Conservation (phyloP, 768 basidiomycete species). For the Leucogyrophana mollusca region DNA sequence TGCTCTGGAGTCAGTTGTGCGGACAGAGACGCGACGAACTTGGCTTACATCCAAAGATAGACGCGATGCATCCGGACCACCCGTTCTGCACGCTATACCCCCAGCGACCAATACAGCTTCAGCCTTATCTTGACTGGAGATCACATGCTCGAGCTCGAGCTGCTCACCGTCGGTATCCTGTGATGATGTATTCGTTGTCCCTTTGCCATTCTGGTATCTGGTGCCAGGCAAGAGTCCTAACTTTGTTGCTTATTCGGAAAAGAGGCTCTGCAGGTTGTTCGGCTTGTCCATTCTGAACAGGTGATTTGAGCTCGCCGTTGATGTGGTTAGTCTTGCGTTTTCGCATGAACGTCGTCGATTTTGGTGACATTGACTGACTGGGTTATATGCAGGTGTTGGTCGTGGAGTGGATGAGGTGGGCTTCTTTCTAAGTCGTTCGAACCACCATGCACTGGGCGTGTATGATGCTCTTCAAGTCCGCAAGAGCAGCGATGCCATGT, state of each 20-base stretch:
- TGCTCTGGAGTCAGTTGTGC: conserved; percentile 27
- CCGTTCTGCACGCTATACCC: conserved; percentile 50
- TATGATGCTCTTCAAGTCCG: too few relatives aligned
- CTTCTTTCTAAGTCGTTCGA: too few relatives aligned
- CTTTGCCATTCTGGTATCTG: conserved; percentile 68
- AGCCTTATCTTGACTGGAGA: conserved; percentile 6
- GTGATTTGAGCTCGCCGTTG: too few relatives aligned
- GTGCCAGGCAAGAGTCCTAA: conserved; percentile 45
- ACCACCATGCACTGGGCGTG: too few relatives aligned
- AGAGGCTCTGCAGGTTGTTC: conserved; percentile 2
- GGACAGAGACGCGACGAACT: conserved; percentile 11
- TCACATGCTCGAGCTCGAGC: conserved; percentile 2
- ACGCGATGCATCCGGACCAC: conserved; percentile 61
- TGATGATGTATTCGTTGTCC: conserved; percentile 72
- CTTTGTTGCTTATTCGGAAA: background rate
- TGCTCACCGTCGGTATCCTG: conserved; percentile 66
- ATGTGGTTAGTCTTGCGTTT: too few relatives aligned
- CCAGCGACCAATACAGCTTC: background rate
- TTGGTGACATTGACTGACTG: too few relatives aligned
- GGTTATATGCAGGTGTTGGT: too few relatives aligned
- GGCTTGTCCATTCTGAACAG: conserved; percentile 9
- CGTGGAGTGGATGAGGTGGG: too few relatives aligned
- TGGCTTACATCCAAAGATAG: conserved; percentile 66
- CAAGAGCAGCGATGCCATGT: too few relatives aligned
- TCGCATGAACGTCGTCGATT: too few relatives aligned